Percentiles rank a stretch among this genome's conserved stretches.
phyloP scores from a whole-genome alignment of 805 yeast species.

The Candida nanaspora region DNA sequence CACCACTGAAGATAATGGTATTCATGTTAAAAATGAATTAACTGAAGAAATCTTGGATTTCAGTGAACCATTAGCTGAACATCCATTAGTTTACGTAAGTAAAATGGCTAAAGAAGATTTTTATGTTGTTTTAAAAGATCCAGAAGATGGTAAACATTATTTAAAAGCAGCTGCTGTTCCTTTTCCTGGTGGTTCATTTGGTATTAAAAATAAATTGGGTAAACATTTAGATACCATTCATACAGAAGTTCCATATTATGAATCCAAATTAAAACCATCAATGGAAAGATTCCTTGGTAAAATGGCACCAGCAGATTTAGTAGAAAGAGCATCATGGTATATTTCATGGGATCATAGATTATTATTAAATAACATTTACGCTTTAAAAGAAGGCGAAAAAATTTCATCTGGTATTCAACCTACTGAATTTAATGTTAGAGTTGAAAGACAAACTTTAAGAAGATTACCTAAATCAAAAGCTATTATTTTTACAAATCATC shows the following conservation, averaged over 20 bases:
- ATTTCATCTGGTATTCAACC: constrained; percentile 38
- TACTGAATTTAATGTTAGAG: constrained; percentile 55
- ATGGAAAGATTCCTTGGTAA: constrained; percentile 64
- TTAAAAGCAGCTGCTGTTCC: constrained; percentile 71
- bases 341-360: constrained; percentile 68
- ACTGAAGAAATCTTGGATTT: constrained; percentile 59
- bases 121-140: constrained; percentile 48
- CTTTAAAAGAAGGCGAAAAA: constrained; percentile 36
- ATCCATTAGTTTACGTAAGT: constrained; percentile 55
- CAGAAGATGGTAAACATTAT: constrained; percentile 52
- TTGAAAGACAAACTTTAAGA: constrained; percentile 66
- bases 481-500: constrained; percentile 69
- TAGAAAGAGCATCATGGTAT: constrained; percentile 72
- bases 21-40: constrained; percentile 49
- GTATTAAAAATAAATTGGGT: constrained; percentile 53
- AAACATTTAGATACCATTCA: constrained; percentile 58
- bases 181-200: constrained; percentile 73
- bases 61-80: constrained; percentile 51
- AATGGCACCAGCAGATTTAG: constrained; percentile 54
- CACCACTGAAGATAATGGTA: constrained; percentile 40
- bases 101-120: constrained; percentile 75
- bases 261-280: constrained; percentile 36
- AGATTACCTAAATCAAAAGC: constrained; percentile 59
- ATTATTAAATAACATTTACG: constrained; percentile 48
- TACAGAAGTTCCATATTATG: constrained; percentile 54